Conservation (phyloP, 2,329 filamentous ascomycete species). For the Penicillium sp. region DNA sequence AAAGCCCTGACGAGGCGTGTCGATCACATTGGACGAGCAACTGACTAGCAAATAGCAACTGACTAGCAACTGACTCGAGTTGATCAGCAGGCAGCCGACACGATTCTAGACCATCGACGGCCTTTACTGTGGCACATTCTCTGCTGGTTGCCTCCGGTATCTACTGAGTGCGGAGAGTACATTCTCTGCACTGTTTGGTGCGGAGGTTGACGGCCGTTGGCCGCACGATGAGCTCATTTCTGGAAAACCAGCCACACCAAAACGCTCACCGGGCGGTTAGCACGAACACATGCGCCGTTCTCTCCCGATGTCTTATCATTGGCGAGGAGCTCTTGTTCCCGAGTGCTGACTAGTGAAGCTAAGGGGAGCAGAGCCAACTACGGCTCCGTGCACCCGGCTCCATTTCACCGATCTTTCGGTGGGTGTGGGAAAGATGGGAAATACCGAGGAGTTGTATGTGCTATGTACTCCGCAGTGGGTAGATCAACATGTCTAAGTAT, state of each 20-base stretch:
- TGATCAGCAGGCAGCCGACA: background rate
- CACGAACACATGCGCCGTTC: slow-evolving; percentile 8
- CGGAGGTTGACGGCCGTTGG: slow-evolving; percentile 6
- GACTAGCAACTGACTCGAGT: background rate
- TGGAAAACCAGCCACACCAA: background rate
- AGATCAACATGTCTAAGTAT: too few relatives aligned
- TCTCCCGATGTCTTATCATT: slow-evolving; percentile 9
- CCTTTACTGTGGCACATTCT: background rate
- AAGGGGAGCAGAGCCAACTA: background rate
- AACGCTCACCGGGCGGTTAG: slow-evolving; percentile 18
- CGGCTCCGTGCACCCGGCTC: slow-evolving; percentile 5
- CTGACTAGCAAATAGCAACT: background rate
- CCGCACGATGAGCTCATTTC: slow-evolving; percentile 21
- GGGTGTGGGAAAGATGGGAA: too few relatives aligned
- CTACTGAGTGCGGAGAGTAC: background rate
- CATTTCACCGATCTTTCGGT: slow-evolving; percentile 1
- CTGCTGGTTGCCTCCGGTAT: background rate
- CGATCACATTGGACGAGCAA: background rate
- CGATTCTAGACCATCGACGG: slow-evolving; percentile 1
- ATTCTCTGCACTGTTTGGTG: background rate
- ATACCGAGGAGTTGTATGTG: too few relatives aligned
- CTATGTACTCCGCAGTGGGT: too few relatives aligned
- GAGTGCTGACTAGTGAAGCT: background rate
- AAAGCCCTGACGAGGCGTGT: background rate
- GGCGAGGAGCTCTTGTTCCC: background rate